Evolutionary conservation across 495 filamentous ascomycete genomes (phyloP), one percentile per base, ranked within the genome.

Genomic region (Neurospora sp.): DNA sequence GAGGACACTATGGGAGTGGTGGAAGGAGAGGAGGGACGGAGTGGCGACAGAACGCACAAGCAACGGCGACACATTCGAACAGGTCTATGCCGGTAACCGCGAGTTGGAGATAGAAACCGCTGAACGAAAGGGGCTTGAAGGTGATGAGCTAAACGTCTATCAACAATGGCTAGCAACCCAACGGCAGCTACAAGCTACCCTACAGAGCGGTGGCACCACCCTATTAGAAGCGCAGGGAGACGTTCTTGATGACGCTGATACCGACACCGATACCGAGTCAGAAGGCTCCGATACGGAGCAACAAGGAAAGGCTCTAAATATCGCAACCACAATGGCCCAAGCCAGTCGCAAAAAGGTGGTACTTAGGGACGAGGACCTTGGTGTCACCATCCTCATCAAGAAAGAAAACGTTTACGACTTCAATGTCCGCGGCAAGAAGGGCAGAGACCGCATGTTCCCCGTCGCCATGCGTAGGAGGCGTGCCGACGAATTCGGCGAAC

Each of bases 371-470:
- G 92, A 92, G 76, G 96, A 97, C 73, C 83, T 98, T 0, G 96
- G 96, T 7, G 89, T 98, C 74, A 97, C 94, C 77, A 87, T 99
- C 73, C 85, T 99, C 6, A 84, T 98, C n/a, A 92, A 95, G 45
- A 89, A 92, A 39, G 94, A 94, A 77, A 91, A 90, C 21, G 88
- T 96, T 21, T 92, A 94, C 79, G 96, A 99, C 80, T 99, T 91
- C 73, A 93, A 97, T 77, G 92, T 98, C 8, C 88, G 92, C n/a
- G 91, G 91, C 19, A 97, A 97, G 77, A 97, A 94, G 80, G 96
- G 96, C 24, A 87, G 94, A 39, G 96, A 99, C 76, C 90, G 92
- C 74, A 93, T 96, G 89, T 98, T 97, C 76, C 96, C 96, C 0
- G 91, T 94, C 69, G 90, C 95, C 19, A 89, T 92, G 42, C 88